Base-by-base conservation (phyloP, 192 early-diverging fungal genomes). In the Coemansia sp. region DNA sequence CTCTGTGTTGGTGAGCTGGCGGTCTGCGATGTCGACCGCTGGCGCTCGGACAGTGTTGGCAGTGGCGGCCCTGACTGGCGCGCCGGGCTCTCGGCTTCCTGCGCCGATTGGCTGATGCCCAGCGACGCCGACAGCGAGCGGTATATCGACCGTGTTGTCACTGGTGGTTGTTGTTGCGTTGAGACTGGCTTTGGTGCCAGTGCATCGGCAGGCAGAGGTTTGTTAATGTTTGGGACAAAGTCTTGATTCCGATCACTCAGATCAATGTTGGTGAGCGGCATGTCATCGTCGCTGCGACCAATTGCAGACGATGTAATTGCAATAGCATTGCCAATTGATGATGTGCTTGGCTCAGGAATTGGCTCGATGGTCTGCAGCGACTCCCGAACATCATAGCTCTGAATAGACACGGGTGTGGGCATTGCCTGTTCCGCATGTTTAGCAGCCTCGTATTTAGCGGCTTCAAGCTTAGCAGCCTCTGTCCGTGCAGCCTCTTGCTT, bases 71-170 rank as follows among this genome's bases (percentile, higher is more conserved):
- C 62, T 15, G 52, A 55, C 21, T 55, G 62, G 38, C 52, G 22
- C 15, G 62, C 62, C 9, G 62, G 62, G 10, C 19, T 14, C 8
- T 22, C 61, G 22, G 61, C 1, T 12, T 54, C 61, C 14, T 60
- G 25, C 14, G 47, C 11, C 14, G 60, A 17, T 62, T 74, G 66
- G 10, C 64, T 62, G 5, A 79, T 79, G 4, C 76, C 76, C 25
- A 79, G 70, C 50, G 76, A 79, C 25, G 76, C 76, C 7, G 76
- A 79, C 47, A 79, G 41, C 25, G 76, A 73, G 53, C 76, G 76
- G 65, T 79, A 79, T n/a, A 79, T 65, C 7, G 76, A 79, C 37
- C 76, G 66, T 14, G 67, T 43, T 4, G 65, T 43, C 15, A 41
- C n/a, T n/a, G 54, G 17, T 12, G 51, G 3, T 25, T 53, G 54